Percentiles rank a stretch among this genome's conserved stretches.
These are phyloP conservation scores for Candida albicans DNA, from an alignment of 1,139 yeast species.

Conservation along the genomic window DNA sequence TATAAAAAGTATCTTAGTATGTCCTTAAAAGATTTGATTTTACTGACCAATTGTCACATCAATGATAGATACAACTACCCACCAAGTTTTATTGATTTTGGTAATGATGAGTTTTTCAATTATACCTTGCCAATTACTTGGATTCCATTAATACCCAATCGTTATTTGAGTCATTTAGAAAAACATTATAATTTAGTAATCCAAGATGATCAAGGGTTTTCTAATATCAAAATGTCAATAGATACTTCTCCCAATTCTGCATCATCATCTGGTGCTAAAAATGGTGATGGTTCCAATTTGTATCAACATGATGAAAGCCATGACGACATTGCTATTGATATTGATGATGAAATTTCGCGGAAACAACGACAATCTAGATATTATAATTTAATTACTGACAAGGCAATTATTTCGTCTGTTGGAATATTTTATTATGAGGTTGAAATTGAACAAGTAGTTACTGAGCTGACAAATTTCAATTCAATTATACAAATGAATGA, in stretches of 20 bases:
- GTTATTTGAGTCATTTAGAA: conserved; percentile 23
- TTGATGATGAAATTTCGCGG: no score
- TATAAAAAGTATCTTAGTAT: conserved; percentile 25
- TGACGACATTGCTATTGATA: no score
- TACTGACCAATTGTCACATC: conserved; percentile 22
- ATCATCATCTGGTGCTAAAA: not conserved
- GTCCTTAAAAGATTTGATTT: conserved; percentile 28
- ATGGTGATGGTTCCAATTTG: conserved; percentile 8
- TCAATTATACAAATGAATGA: conserved; percentile 39
- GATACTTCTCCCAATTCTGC: conserved; percentile 7
- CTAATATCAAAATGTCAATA: conserved; percentile 27
- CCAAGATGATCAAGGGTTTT: conserved; percentile 28
- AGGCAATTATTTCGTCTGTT: conserved; percentile 29
- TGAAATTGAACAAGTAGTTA: conserved; percentile 33
- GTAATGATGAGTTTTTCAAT: conserved; percentile 24
- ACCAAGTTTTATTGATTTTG: conserved; percentile 29
- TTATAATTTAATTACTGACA: conserved; percentile 38
- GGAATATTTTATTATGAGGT: conserved; percentile 43
- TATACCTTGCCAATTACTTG: conserved; percentile 43
- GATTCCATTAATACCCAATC: conserved; percentile 36
- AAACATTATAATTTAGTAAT: conserved; percentile 25
- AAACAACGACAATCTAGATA: conserved; percentile 15
- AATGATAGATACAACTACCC: conserved; percentile 23
- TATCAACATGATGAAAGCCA: no score
- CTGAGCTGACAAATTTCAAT: conserved; percentile 30